Percentiles rank a stretch among this genome's conserved stretches.
These are phyloP conservation scores for Lodderomyces margitis DNA, from an alignment of 1,139 yeast species.

Conservation along the genomic window DNA sequence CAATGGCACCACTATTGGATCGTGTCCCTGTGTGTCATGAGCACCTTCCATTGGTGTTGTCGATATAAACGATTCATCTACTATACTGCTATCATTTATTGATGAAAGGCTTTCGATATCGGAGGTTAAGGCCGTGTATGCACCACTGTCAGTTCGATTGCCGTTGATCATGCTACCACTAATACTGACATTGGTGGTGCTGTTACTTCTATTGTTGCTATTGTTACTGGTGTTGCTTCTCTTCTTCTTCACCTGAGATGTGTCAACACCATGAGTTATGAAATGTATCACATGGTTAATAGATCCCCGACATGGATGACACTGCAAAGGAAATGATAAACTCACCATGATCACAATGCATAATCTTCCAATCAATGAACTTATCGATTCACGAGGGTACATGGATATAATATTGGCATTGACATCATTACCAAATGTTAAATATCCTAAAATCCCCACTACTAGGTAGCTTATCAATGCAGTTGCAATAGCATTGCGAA, in stretches of 20 bases:
- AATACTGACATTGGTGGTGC: not conserved
- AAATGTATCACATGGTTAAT: conserved; percentile 66
- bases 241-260: conserved; percentile 15
- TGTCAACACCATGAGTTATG: conserved; percentile 31
- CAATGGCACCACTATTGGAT: conserved; percentile 52
- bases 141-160: conserved; percentile 10
- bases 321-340: conserved; percentile 70
- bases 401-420: conserved; percentile 67
- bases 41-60: conserved; percentile 53
- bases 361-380: conserved; percentile 66
- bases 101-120: conserved; percentile 22
- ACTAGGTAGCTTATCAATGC: conserved; percentile 59
- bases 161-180: conserved; percentile 1
- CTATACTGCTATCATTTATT: conserved; percentile 14
- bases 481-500: conserved; percentile 56
- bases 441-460: conserved; percentile 82
- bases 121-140: conserved; percentile 20
- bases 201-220: conserved; percentile 3
- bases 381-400: conserved; percentile 57
- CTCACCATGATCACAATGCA: conserved; percentile 70
- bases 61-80: conserved; percentile 40
- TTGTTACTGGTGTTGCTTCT: not conserved
- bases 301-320: conserved; percentile 77
- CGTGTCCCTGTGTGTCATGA: conserved; percentile 49
- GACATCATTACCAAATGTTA: conserved; percentile 78